Conservation (phyloP, 2,329 filamentous ascomycete genomes). For the Septoria linicola region DNA sequence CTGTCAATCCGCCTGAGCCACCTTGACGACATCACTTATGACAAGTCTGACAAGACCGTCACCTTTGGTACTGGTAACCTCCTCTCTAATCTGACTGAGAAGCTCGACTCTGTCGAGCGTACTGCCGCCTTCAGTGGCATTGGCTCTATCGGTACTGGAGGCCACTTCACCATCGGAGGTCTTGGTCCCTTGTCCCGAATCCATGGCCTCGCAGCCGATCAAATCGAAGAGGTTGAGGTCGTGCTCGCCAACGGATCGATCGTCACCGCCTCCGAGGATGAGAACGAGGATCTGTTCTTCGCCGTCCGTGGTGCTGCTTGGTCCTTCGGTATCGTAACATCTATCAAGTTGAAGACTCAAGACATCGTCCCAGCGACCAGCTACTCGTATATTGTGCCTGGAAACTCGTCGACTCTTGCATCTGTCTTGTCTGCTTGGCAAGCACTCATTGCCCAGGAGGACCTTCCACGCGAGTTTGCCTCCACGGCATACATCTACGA, state of each 20-base stretch:
- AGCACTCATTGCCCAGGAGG: slow-evolving; percentile 17
- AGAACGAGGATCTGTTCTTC: slow-evolving; percentile 31
- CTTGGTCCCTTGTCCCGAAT: slow-evolving; percentile 49
- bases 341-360: slow-evolving; percentile 24
- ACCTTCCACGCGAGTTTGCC: slow-evolving; percentile 19
- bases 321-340: slow-evolving; percentile 32
- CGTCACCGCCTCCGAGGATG: slow-evolving; percentile 38
- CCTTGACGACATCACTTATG: slow-evolving; percentile 9
- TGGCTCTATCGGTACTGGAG: slow-evolving; percentile 18
- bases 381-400: slow-evolving; percentile 23
- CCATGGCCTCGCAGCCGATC: slow-evolving; percentile 55
- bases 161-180: slow-evolving; percentile 23
- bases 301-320: slow-evolving; percentile 29
- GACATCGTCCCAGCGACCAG: slow-evolving; percentile 23
- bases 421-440: slow-evolving; percentile 21
- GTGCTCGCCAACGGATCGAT: slow-evolving; percentile 43
- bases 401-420: slow-evolving; percentile 11
- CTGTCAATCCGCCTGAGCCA: slow-evolving; percentile 11
- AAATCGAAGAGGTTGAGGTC: slow-evolving; percentile 43
- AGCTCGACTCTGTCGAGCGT: slow-evolving; percentile 4
- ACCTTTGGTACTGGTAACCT: slow-evolving; percentile 16
- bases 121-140: slow-evolving; percentile 9
- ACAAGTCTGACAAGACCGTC: not conserved
- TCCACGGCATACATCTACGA: slow-evolving; percentile 23
- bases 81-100: slow-evolving; percentile 4